A percentile compares a stretch with the other conserved stretches of the same genome.
Evolutionary conservation across 2,329 filamentous ascomycete species (phyloP).

Genomic region (Zymoseptoria ardabiliae): DNA sequence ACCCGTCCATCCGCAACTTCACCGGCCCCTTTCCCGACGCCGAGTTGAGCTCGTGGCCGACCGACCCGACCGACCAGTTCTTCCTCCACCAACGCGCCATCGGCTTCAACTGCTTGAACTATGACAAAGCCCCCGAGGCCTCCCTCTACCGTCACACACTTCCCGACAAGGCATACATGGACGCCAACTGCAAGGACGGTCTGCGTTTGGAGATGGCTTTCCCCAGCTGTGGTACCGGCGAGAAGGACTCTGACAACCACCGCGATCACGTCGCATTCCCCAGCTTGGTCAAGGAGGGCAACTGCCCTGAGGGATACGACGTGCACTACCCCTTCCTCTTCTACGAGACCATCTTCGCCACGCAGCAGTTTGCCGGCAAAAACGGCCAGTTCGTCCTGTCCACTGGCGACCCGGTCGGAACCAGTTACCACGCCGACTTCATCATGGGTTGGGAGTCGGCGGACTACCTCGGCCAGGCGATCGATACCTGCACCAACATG

Average conservation of each 20-base stretch:
- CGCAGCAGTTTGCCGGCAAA: slow-evolving; percentile 53
- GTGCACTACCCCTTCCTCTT: slow-evolving; percentile 67
- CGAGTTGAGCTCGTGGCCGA: slow-evolving; percentile 63
- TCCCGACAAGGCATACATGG: slow-evolving; percentile 71
- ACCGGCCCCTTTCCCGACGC: slow-evolving; percentile 59
- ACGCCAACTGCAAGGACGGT: slow-evolving; percentile 74
- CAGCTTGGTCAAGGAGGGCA: slow-evolving; percentile 64
- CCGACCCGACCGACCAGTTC: slow-evolving; percentile 58
- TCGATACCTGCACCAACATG: slow-evolving; percentile 64
- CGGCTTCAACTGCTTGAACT: slow-evolving; percentile 95
- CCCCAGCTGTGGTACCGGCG: slow-evolving; percentile 77
- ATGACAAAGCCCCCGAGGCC: slow-evolving; percentile 56
- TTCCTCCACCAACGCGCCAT: slow-evolving; percentile 72
- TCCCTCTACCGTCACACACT: slow-evolving; percentile 76
- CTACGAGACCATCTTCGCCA: slow-evolving; percentile 81
- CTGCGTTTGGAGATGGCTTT: slow-evolving; percentile 80
- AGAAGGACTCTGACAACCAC: slow-evolving; percentile 48
- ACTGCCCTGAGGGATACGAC: slow-evolving; percentile 63
- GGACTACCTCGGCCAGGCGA: slow-evolving; percentile 61
- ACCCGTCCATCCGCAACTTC: slow-evolving; percentile 61
- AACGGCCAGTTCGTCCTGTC: slow-evolving; percentile 66
- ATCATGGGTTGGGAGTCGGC: slow-evolving; percentile 65
- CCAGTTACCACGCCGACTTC: slow-evolving; percentile 71
- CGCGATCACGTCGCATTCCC: slow-evolving; percentile 70
- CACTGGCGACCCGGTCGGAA: slow-evolving; percentile 70